Conservation (phyloP, 1,284 basidiomycete genomes). For the Lignosus rhinocerotis region DNA sequence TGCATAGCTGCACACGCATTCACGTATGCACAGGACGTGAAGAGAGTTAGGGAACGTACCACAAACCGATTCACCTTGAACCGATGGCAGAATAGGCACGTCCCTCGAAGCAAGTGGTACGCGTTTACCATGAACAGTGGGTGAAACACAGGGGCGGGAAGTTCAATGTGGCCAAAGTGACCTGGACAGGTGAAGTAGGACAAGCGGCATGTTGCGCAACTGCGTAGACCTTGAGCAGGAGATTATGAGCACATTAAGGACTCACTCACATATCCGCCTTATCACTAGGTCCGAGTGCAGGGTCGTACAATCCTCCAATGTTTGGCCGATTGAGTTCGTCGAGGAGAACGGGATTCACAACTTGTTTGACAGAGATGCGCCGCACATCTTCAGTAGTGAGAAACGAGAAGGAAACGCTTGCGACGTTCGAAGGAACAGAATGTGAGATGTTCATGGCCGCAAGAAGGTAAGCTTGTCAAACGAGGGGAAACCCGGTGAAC, state of each 20-base stretch:
- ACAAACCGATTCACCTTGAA: constrained; percentile 83
- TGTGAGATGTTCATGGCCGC: constrained; percentile 88
- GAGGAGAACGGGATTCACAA: constrained; percentile 90
- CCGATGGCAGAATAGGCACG: constrained; percentile 95
- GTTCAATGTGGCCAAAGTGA: constrained; percentile 99
- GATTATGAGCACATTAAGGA: neutral
- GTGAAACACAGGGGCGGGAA: constrained; percentile 95
- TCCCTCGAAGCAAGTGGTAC: constrained; percentile 85
- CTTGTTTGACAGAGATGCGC: constrained; percentile 95
- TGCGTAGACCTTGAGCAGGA: constrained; percentile 35
- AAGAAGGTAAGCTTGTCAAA: neutral
- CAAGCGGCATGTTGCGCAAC: constrained; percentile 92
- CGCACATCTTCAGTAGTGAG: constrained; percentile 90
- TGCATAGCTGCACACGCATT: constrained; percentile 57
- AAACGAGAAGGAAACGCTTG: constrained; percentile 93
- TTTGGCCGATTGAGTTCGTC: constrained; percentile 95
- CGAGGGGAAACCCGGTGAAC: too few species aligned
- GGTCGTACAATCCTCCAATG: constrained; percentile 93
- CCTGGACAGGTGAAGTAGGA: constrained; percentile 95
- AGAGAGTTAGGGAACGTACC: constrained; percentile 49
- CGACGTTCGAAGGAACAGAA: constrained; percentile 83
- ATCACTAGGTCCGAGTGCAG: constrained; percentile 89
- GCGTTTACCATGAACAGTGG: constrained; percentile 95
- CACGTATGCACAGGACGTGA: neutral
- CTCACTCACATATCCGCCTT: constrained; percentile 81